A percentile compares a stretch with the other conserved stretches of the same genome.
These are phyloP conservation scores for Candida glucosophila DNA, from an alignment of 1,139 yeast species.

Conservation along the genomic window DNA sequence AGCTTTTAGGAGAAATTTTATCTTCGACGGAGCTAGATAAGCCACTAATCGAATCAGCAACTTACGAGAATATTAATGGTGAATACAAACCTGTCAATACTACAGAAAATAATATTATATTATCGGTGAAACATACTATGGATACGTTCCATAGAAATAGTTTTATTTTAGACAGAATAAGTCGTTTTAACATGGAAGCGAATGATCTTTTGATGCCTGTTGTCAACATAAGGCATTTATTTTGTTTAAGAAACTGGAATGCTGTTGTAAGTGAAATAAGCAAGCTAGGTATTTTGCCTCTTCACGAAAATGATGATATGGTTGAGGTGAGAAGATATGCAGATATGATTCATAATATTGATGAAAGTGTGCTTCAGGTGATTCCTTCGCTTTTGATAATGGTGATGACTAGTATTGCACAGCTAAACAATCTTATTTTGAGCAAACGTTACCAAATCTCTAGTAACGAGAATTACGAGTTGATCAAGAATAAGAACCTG, in stretches of 20 bases:
- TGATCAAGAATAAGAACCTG: conserved; percentile 46
- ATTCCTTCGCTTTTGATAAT: conserved; percentile 75
- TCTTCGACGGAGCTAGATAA: conserved; percentile 66
- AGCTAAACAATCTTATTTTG: conserved; percentile 42
- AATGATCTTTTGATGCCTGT: conserved; percentile 58
- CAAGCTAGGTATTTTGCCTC: conserved; percentile 59
- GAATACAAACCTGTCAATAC: conserved; percentile 18
- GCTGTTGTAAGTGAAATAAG: conserved; percentile 50
- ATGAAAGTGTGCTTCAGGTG: conserved; percentile 68
- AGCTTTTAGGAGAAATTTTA: conserved; percentile 70
- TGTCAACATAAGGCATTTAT: conserved; percentile 58
- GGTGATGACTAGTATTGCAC: conserved; percentile 72
- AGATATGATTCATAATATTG: conserved; percentile 40
- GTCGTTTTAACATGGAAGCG: conserved; percentile 48
- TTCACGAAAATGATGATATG: conserved; percentile 32
- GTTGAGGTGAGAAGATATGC: conserved; percentile 28
- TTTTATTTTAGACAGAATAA: conserved; percentile 35
- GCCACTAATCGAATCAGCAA: conserved; percentile 38
- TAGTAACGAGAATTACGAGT: conserved; percentile 47
- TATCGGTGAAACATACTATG: conserved; percentile 52
- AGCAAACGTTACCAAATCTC: conserved; percentile 40
- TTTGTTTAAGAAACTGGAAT: conserved; percentile 52
- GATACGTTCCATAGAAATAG: conserved; percentile 45
- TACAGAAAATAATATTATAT: conserved; percentile 39
- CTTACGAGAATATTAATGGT: conserved; percentile 21